Base-by-base conservation (phyloP, 371 early-diverging fungal genomes). In the Mucor lusitanicus region DNA sequence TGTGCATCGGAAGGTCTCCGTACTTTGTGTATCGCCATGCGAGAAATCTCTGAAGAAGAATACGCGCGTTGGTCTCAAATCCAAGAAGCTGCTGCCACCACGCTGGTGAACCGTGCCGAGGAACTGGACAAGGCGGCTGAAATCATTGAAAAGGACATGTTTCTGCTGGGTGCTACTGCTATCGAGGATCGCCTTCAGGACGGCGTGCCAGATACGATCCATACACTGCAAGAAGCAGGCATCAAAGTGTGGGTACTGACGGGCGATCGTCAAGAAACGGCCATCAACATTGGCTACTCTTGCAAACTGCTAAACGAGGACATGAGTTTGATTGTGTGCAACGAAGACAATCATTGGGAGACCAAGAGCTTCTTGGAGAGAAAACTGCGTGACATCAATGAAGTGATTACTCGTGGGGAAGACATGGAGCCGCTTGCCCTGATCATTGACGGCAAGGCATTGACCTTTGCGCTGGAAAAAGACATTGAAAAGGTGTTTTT, bases 131-230 rank as follows among this genome's bases (percentile, higher is more conserved):
- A 88, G 70, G 97, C 93, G 6, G 97, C 96, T 0, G 99, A 97
- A 69, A 68, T 95, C 73, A 97, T 98, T 69, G 99, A 99, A 73
- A 90, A 92, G 68, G 88, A 97, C 60, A 68, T 99, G 74, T 89
- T 92, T 48, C 78, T 97, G 65, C 68, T 99, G 21, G 99, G 99
- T 8, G 97, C 98, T 2, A 98, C 99, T 2, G 99, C 99, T 6
- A 98, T 99, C 72, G 99, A 99, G 81, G 99, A 99, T 81, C 92
- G 92, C 74, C 82, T 99, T 13, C 99, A 99, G 84, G 99, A 98
- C 63, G 96, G 96, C 62, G 99, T 99, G 1, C 95, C 97, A 11
- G 95, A 97, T 66, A 97, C 99, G 0, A 97, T 99, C 64, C 89
- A 92, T 69, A 94, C 94, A 15, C 82, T 99, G 57, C 93, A 92